Evolutionary conservation across 768 basidiomycete species (phyloP).

Genomic region (Sutorius australiensis): DNA sequence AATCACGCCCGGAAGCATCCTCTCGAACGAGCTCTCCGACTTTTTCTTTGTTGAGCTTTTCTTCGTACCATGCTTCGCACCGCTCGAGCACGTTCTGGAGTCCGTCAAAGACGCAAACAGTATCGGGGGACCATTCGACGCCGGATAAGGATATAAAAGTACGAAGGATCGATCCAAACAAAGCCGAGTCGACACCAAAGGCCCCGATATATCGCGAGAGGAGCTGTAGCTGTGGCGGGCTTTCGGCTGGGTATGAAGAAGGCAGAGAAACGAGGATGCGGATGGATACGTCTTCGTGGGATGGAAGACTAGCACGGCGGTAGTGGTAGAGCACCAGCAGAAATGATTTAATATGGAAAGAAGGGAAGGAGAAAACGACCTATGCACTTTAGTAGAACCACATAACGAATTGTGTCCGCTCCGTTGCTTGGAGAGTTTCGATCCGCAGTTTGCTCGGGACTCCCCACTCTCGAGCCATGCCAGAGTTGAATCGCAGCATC

Average conservation of each 20-base stretch:
- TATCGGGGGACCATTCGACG: conserved; percentile 71
- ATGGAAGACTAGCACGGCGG: conserved; percentile 41
- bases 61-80: conserved; percentile 67
- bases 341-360: not conserved
- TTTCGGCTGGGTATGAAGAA: conserved; percentile 56
- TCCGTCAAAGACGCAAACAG: conserved; percentile 85
- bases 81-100: conserved; percentile 69
- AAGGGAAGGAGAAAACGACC: not conserved
- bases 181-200: conserved; percentile 64
- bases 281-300: conserved; percentile 49
- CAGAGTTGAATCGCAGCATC: conserved; percentile 61
- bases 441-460: conserved; percentile 5
- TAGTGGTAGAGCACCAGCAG: not conserved
- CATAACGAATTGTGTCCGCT: conserved; percentile 54
- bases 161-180: conserved; percentile 75
- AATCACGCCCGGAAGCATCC: conserved; percentile 37
- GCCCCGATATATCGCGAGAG: conserved; percentile 81
- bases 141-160: conserved; percentile 77
- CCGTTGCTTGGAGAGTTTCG: conserved; percentile 16
- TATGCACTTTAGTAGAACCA: conserved; percentile 60
- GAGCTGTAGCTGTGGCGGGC: conserved; percentile 79
- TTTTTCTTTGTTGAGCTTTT: conserved; percentile 54
- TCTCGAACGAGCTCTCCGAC: conserved; percentile 54
- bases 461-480: conserved; percentile 34
- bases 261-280: conserved; percentile 58